A percentile compares a stretch with the other conserved stretches of the same genome.
phyloP scores from a whole-genome alignment of 352 stramenopile species.

The Phytophthora citricola region DNA sequence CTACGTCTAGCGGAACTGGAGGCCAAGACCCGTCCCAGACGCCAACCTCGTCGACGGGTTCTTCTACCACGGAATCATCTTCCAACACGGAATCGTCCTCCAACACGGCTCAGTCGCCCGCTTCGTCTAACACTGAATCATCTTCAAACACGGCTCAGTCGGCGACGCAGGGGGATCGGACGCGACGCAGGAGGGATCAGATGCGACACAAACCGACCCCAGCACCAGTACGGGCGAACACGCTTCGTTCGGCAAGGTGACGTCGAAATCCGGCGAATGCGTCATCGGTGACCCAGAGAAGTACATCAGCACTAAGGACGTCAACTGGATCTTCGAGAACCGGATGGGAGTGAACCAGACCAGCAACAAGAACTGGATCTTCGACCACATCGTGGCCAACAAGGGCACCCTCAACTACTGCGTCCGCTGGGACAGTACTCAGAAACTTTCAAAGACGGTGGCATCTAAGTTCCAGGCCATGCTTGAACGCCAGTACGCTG shows the following conservation, averaged over 20 bases:
- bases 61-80: constrained; percentile 2
- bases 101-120: constrained; percentile 6
- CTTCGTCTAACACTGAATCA: constrained; percentile 6
- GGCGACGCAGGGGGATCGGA: constrained; percentile 7
- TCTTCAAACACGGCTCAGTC: constrained; percentile 6
- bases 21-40: constrained; percentile 12
- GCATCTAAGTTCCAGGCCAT: constrained; percentile 48
- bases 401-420: constrained; percentile 55
- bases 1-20: constrained; percentile 9
- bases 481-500: constrained; percentile 43
- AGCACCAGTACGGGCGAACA: constrained; percentile 28
- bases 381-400: constrained; percentile 50
- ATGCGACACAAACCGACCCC: constrained; percentile 8
- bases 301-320: constrained; percentile 28
- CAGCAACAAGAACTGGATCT: constrained; percentile 45
- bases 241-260: constrained; percentile 32
- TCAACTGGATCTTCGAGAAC: constrained; percentile 30
- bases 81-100: constrained; percentile 20
- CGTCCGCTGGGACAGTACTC: constrained; percentile 45
- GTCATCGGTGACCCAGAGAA: constrained; percentile 30
- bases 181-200: constrained; percentile 14
- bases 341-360: constrained; percentile 35
- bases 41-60: constrained; percentile 6
- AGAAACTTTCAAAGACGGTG: constrained; percentile 40
- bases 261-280: constrained; percentile 31